A percentile compares a stretch with the other conserved stretches of the same genome.
These are phyloP conservation scores for Cyamopsis tetragonoloba DNA, from an alignment of 306 rosid species.

Conservation along the genomic window DNA sequence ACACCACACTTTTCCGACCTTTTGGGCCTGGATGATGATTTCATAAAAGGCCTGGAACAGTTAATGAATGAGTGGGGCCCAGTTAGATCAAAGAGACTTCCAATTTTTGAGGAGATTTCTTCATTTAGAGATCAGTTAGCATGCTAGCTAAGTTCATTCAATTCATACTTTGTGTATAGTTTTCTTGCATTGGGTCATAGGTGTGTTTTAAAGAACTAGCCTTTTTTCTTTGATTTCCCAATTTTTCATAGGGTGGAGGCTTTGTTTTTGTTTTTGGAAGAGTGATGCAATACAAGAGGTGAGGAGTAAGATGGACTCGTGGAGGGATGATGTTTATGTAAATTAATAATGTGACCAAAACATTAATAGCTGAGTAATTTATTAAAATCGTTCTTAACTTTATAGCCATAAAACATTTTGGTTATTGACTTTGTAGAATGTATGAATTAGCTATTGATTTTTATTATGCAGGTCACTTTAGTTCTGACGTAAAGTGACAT, in stretches of 20 bases:
- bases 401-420: too few species aligned
- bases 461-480: too few species aligned
- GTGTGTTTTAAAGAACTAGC: not conserved
- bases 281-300: not conserved
- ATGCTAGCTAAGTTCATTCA: too few species aligned
- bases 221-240: not conserved
- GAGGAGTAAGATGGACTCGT: not conserved
- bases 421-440: too few species aligned
- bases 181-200: not conserved
- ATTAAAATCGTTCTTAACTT: too few species aligned
- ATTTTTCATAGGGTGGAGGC: not conserved
- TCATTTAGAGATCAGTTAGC: conserved; percentile 81
- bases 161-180: not conserved
- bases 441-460: too few species aligned
- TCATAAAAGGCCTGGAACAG: conserved; percentile 68
- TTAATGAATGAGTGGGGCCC: conserved; percentile 63
- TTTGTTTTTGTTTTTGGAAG: not conserved
- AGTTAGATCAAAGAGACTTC: conserved; percentile 76
- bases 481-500: too few species aligned
- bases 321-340: conserved; percentile 10
- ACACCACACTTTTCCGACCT: conserved; percentile 26
- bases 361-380: too few species aligned
- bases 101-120: conserved; percentile 91
- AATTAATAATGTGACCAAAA: not conserved
- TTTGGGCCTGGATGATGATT: conserved; percentile 59